Evolutionary conservation across 805 yeast genomes (phyloP).

Genomic region (Metschnikowia corniflorae): DNA sequence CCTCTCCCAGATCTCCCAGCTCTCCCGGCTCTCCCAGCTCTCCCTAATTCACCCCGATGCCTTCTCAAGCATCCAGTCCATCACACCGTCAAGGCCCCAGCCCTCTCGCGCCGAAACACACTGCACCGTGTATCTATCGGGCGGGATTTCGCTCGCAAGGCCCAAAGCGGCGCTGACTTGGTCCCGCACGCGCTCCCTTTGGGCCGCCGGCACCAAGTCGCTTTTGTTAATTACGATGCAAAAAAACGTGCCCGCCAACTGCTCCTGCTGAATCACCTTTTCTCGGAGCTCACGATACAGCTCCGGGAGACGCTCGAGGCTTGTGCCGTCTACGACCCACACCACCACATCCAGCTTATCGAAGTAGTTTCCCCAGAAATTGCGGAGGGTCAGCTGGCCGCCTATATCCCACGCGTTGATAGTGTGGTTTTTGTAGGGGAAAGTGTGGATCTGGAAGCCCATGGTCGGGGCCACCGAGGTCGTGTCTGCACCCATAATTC

Average conservation of each 20-base stretch:
- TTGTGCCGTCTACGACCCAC: constrained; percentile 80
- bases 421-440: constrained; percentile 40
- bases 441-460: constrained; percentile 79
- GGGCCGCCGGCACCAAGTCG: constrained; percentile 46
- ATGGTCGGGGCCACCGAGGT: constrained; percentile 75
- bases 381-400: constrained; percentile 45
- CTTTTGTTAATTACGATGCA: constrained; percentile 70
- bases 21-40: too few species aligned
- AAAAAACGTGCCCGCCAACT: constrained; percentile 66
- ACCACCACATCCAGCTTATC: constrained; percentile 71
- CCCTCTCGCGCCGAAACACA: constrained; percentile 38
- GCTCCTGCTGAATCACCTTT: constrained; percentile 60
- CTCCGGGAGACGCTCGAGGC: constrained; percentile 60
- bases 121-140: constrained; percentile 25
- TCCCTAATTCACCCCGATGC: too few species aligned
- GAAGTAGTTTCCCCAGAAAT: constrained; percentile 76
- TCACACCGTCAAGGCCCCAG: constrained; percentile 22
- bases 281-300: constrained; percentile 60
- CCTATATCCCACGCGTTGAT: constrained; percentile 86
- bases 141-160: constrained; percentile 14
- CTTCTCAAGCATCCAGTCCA: constrained; percentile 17
- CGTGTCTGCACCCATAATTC: constrained; percentile 49
- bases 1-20: too few species aligned
- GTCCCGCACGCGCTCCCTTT: constrained; percentile 14
- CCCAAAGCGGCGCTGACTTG: constrained; percentile 11